Percentiles rank a stretch among this genome's conserved stretches.
phyloP scores from a whole-genome alignment of 2,329 filamentous ascomycete species.

The Phyllosticta paracitricarpa region DNA sequence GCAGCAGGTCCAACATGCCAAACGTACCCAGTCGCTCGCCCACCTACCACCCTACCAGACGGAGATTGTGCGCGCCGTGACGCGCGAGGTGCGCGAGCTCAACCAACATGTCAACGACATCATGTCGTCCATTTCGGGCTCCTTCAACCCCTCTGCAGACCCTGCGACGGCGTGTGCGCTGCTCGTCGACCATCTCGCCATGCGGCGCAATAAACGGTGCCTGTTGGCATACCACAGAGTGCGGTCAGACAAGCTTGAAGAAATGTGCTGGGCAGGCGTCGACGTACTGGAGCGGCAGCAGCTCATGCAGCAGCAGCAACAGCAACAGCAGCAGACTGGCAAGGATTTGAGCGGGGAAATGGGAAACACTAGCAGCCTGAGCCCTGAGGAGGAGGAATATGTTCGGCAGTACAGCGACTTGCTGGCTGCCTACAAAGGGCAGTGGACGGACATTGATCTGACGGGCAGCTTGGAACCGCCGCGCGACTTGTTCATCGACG shows the following conservation, averaged over 20 bases:
- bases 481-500: constrained; percentile 93
- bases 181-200: constrained; percentile 86
- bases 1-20: constrained; percentile 79
- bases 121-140: constrained; percentile 51
- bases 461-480: constrained; percentile 90
- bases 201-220: constrained; percentile 93
- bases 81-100: constrained; percentile 85
- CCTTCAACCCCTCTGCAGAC: constrained; percentile 75
- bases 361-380: constrained; percentile 61
- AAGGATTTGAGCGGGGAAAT: constrained; percentile 35
- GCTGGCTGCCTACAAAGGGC: constrained; percentile 90
- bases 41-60: constrained; percentile 87
- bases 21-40: constrained; percentile 77
- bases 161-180: constrained; percentile 79
- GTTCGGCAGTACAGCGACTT: constrained; percentile 85
- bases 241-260: constrained; percentile 81
- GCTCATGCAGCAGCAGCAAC: constrained; percentile 45
- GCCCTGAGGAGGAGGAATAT: constrained; percentile 71
- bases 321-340: constrained; percentile 23
- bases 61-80: constrained; percentile 77
- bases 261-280: constrained; percentile 82
- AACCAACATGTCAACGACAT: constrained; percentile 77
- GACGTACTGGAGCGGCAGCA: constrained; percentile 64
- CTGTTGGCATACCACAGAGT: constrained; percentile 89
- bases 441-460: constrained; percentile 96